Base-by-base conservation (phyloP, 768 basidiomycete species). In the Mycena vitilis region DNA sequence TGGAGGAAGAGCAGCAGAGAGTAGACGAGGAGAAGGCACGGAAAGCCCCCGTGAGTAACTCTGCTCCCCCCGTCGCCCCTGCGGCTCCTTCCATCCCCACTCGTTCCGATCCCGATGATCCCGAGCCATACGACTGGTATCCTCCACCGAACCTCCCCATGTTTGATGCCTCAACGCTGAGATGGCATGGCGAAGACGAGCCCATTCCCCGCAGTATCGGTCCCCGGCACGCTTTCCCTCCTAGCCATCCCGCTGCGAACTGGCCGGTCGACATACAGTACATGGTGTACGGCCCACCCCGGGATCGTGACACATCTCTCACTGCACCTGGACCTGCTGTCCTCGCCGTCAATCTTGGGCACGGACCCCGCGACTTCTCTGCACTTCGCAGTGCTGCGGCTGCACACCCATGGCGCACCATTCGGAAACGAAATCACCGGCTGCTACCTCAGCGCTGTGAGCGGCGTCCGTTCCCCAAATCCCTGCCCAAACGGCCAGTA, bases 1-100 rank as follows among this genome's bases (percentile, higher is more conserved):
- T 40, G 38, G 38, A 30, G 30, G 51, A 52, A 16, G 51, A 52
- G 60, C 48, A 30, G 47, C 36, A 52, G 49, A 25, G 47, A 60
- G 36, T 23, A 1, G 60, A 62, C 49, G 51, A 42, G 38, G 60
- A 62, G 34, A 42, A 13, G 40, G 38, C 51, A 38, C 51, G 30
- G 34, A 38, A 15, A 47, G 36, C 20, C 34, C 36, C 59, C 12
- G 51, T 42, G 7, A 42, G 30, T 40, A 62, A 23, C 60, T 34
- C 18, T 16, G 15, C 49, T 13, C 23, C 4, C 11, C 18, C 9
- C 30, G n/a, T n/a, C n/a, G n/a, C n/a, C n/a, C 49, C 23, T 25
- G 2, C 15, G 11, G 13, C 7, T 25, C 49, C 49, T 25, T 51
- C 49, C 6, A 22, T 5, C 47, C 49, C 49, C 23, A 51, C 49